Percentiles rank a stretch among this genome's conserved stretches.
phyloP scores from a whole-genome alignment of 2,329 filamentous ascomycete genomes.

The Sclerotinia borealis region DNA sequence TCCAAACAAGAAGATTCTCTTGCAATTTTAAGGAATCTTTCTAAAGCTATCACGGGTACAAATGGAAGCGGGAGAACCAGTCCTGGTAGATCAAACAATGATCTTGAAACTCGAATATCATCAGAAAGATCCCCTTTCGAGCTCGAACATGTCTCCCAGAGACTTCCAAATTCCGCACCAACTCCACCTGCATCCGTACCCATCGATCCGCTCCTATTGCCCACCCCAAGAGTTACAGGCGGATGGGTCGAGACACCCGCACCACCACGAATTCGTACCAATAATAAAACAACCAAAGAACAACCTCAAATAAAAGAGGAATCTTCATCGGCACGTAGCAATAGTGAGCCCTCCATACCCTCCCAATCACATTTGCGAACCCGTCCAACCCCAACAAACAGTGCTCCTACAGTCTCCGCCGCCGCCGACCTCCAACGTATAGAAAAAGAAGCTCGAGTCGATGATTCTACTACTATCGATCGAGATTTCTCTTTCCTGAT shows the following conservation, averaged over 20 bases:
- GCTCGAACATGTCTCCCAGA: slow-evolving; percentile 25
- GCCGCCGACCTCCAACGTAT: slow-evolving; percentile 28
- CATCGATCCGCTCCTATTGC: slow-evolving; percentile 21
- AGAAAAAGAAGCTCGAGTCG: slow-evolving; percentile 25
- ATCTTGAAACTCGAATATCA: slow-evolving; percentile 27
- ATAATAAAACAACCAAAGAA: neutral
- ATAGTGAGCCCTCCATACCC: neutral
- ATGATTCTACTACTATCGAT: slow-evolving; percentile 29
- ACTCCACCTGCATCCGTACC: slow-evolving; percentile 16
- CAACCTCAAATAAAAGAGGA: slow-evolving; percentile 8
- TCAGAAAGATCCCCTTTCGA: slow-evolving; percentile 27
- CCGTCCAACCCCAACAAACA: slow-evolving; percentile 22
- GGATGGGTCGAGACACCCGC: slow-evolving; percentile 33
- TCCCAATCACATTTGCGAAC: slow-evolving; percentile 3
- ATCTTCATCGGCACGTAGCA: neutral
- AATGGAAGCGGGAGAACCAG: slow-evolving; percentile 10
- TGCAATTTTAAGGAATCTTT: slow-evolving; percentile 10
- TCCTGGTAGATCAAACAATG: slow-evolving; percentile 21
- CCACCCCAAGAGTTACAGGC: slow-evolving; percentile 30
- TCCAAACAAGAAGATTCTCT: slow-evolving; percentile 14
- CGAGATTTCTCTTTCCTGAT: slow-evolving; percentile 5
- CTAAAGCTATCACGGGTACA: slow-evolving; percentile 6
- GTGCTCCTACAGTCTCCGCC: slow-evolving; percentile 20
- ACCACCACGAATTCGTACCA: slow-evolving; percentile 17
- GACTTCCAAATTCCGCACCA: slow-evolving; percentile 18